phyloP scores from a whole-genome alignment of 148 eudicot genomes.

The Fallopia convolvulus region DNA sequence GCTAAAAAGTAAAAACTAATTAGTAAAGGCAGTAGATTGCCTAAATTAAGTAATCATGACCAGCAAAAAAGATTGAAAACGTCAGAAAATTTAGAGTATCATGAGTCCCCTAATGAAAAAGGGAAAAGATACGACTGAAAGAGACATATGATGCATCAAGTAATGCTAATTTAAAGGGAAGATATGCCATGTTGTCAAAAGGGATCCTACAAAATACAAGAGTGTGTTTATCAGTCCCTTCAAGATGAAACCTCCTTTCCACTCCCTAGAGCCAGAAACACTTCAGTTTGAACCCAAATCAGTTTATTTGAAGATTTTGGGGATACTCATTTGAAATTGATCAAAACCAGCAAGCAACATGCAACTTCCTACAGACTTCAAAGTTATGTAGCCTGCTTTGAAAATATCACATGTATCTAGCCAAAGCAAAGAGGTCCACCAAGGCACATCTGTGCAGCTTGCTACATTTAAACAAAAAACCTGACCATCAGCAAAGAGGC shows the following conservation, averaged over 20 bases:
- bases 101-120: not conserved
- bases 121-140: not conserved
- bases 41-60: not conserved
- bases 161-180: not conserved
- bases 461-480: not conserved
- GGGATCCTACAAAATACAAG: not conserved
- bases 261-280: not conserved
- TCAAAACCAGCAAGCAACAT: not conserved
- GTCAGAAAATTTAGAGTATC: not conserved
- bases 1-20: not conserved
- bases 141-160: not conserved
- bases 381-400: not conserved
- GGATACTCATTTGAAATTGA: not conserved
- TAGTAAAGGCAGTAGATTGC: not conserved
- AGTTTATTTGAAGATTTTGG: not conserved
- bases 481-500: not conserved
- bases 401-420: not conserved
- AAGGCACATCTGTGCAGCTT: not conserved
- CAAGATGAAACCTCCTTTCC: not conserved
- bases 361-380: not conserved
- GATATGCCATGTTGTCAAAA: not conserved
- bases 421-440: not conserved
- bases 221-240: not conserved
- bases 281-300: not conserved
- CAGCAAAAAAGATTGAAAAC: not conserved